Evolutionary conservation across 148 eudicot species (phyloP), one percentile per base, ranked within the genome.

Genomic region (Vaccinium vitisidaea): DNA sequence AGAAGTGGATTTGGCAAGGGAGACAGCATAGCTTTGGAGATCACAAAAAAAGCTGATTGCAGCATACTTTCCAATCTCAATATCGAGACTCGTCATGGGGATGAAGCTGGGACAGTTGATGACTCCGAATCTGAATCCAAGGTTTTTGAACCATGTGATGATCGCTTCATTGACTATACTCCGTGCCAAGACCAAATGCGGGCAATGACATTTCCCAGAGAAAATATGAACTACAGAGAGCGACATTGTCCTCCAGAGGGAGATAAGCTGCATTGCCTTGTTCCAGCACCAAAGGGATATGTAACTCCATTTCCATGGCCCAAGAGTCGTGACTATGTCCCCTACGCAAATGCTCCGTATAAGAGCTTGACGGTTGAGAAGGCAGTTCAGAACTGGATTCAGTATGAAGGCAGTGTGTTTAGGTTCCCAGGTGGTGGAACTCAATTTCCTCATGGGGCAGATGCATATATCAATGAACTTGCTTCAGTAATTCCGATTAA

Each of bases 371-470:
- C 91, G 6, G 90, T 91, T 52, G 91, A 91, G 87, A 91, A 91
- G 88, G 93, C 93, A 25, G 80, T 91, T 46, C 93, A 91, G 86
- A 91, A 91, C 36, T 91, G 93, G 93, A 91, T 91, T 80, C 91
- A 89, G 65, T 91, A 89, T 77, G 93, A 91, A 85, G 93, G 93
- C 27, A 79, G 86, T 77, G 91, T 91, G 76, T 91, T 91, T 77
- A 85, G 91, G 83, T 91, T 91, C 77, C 93, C 93, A n/a, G 93
- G 93, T 79, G 93, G 93, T 75, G 93, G 93, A 81, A 91, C 93
- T 6, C 93, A 91, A 86, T 91, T 91, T 81, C 93, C 93, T 89
- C 87, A 88, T 61, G 92, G 92, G 30, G 92, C 92, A 1, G 91
- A 91, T 83, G 90, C 91, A 16, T 91, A 91, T 76, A 91, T 91